phyloP scores from a whole-genome alignment of 2,329 filamentous ascomycete genomes.

The Sporothrix protearum region DNA sequence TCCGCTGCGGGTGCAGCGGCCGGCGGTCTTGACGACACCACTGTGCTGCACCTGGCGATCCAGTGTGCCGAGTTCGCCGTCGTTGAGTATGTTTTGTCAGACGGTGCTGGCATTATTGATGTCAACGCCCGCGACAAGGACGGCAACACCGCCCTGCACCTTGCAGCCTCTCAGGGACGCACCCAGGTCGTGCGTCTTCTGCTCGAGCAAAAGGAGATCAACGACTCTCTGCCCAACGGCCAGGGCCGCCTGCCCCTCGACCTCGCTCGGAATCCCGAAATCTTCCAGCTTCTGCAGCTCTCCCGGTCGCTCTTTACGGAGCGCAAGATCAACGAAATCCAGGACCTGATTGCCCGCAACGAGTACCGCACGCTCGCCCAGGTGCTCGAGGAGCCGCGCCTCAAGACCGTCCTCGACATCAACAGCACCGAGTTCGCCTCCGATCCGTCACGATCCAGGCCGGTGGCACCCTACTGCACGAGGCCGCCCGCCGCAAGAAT shows the following conservation, averaged over 20 bases:
- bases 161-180: constrained; percentile 80
- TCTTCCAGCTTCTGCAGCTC: constrained; percentile 91
- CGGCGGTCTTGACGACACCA: constrained; percentile 69
- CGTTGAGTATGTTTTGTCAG: constrained; percentile 88
- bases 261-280: constrained; percentile 84
- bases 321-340: constrained; percentile 76
- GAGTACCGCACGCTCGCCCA: constrained; percentile 77
- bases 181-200: constrained; percentile 76
- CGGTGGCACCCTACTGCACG: constrained; percentile 90
- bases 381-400: constrained; percentile 76
- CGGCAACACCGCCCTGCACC: constrained; percentile 87
- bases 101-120: constrained; percentile 65
- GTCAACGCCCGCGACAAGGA: constrained; percentile 89
- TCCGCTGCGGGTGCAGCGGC: constrained; percentile 36
- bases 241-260: constrained; percentile 84
- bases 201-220: constrained; percentile 76
- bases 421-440: constrained; percentile 87
- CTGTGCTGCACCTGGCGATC: constrained; percentile 86
- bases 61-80: constrained; percentile 92
- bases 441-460: constrained; percentile 70
- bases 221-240: constrained; percentile 82
- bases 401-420: constrained; percentile 84
- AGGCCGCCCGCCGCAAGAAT: constrained; percentile 85
- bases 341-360: constrained; percentile 66
- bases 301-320: constrained; percentile 88